These are phyloP conservation scores for Backusella tarrabulga DNA, from an alignment of 192 early-diverging fungal genomes.

Conservation along the genomic window DNA sequence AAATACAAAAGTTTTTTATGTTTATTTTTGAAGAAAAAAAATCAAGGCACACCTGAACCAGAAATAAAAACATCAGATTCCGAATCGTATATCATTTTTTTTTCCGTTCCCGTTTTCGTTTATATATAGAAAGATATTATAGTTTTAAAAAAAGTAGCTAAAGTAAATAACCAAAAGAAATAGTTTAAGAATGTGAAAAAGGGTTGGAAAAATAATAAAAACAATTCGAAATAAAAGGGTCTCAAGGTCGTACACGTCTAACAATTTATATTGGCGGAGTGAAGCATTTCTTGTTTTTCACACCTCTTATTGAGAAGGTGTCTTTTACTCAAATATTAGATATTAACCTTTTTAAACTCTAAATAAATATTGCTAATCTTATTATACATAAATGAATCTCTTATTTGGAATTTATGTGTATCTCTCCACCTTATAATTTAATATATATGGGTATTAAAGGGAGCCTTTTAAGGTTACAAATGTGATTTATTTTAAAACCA, in stretches of 20 bases:
- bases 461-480: neutral
- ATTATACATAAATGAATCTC: neutral
- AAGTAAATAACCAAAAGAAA: neutral
- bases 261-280: neutral
- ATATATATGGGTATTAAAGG: neutral
- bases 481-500: neutral
- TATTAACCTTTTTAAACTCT: neutral
- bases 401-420: neutral
- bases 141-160: neutral
- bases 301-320: neutral
- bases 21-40: neutral
- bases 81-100: neutral
- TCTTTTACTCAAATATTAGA: neutral
- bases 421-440: neutral
- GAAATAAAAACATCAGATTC: constrained; percentile 20
- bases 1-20: neutral
- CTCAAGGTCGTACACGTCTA: neutral
- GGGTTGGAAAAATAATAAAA: neutral
- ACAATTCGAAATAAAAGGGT: constrained; percentile 1
- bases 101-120: neutral
- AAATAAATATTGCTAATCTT: neutral
- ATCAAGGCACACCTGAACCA: constrained; percentile 15
- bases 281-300: neutral
- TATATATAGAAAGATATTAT: neutral
- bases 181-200: constrained; percentile 1